phyloP scores from a whole-genome alignment of 75 land plant species.

The Larix kaempferi region DNA sequence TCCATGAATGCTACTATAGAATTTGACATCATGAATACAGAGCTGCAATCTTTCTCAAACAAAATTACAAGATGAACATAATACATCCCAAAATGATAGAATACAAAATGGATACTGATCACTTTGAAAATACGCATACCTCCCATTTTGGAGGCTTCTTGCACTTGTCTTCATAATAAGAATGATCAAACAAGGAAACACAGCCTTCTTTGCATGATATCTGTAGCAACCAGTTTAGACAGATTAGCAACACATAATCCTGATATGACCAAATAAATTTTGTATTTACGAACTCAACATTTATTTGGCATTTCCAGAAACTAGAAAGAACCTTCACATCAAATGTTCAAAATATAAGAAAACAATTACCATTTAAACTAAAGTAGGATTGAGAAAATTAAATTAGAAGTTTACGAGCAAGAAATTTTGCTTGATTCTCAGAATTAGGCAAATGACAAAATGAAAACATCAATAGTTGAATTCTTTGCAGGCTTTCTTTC shows the following conservation, averaged over 20 bases:
- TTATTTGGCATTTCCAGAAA: background rate
- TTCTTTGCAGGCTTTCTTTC: background rate
- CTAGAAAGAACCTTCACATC: background rate
- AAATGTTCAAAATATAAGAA: background rate
- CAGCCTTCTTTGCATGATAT: slow-evolving; percentile 11
- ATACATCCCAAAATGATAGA: background rate
- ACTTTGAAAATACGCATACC: slow-evolving; percentile 3
- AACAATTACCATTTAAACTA: background rate
- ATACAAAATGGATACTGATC: background rate
- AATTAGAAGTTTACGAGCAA: background rate
- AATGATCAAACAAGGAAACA: slow-evolving; percentile 3
- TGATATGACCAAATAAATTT: background rate
- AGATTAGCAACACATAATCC: background rate
- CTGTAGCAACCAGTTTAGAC: background rate
- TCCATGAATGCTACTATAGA: background rate
- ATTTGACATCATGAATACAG: background rate
- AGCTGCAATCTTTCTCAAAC: background rate
- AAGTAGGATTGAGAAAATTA: background rate
- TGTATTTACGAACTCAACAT: background rate
- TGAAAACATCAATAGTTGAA: background rate
- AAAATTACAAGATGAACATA: background rate
- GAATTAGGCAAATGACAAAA: background rate
- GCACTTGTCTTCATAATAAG: background rate
- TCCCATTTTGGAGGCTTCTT: slow-evolving; percentile 8
- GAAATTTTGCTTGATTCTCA: no score